Conservation (phyloP, 192 early-diverging fungal genomes). For the Funneliformis geosporum region DNA sequence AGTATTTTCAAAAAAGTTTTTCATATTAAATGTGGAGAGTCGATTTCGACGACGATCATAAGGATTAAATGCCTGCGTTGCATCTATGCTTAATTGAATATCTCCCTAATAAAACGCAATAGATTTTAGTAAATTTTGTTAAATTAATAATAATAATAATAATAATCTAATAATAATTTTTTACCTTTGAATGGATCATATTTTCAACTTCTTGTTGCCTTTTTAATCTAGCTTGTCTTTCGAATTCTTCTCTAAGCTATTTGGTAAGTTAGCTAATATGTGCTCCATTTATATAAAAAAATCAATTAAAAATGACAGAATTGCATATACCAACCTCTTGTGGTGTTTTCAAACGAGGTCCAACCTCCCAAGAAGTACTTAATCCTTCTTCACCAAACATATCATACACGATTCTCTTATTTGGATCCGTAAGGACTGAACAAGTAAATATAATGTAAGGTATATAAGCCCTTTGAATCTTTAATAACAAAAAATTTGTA, state of each 20-base stretch:
- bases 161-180: not conserved
- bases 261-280: not conserved
- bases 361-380: conserved; percentile 59
- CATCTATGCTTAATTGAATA: conserved; percentile 53
- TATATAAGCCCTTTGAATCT: not conserved
- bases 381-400: conserved; percentile 90
- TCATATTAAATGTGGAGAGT: conserved; percentile 34
- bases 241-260: conserved; percentile 69
- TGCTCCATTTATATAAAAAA: not conserved
- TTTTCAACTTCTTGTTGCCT: conserved; percentile 66
- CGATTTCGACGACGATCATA: conserved; percentile 46
- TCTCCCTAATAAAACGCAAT: conserved; percentile 39
- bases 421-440: conserved; percentile 75
- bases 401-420: conserved; percentile 85
- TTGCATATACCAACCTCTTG: conserved; percentile 50
- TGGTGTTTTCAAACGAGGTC: conserved; percentile 65
- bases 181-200: conserved; percentile 60
- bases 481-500: not conserved
- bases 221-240: conserved; percentile 59
- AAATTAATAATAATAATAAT: not conserved
- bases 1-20: conserved; percentile 14
- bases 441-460: conserved; percentile 20
- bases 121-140: not conserved
- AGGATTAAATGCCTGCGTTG: conserved; percentile 51
- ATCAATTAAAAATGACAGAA: not conserved